Evolutionary conservation across 2,329 filamentous ascomycete genomes (phyloP).

Genomic region (Penicillium sp.): DNA sequence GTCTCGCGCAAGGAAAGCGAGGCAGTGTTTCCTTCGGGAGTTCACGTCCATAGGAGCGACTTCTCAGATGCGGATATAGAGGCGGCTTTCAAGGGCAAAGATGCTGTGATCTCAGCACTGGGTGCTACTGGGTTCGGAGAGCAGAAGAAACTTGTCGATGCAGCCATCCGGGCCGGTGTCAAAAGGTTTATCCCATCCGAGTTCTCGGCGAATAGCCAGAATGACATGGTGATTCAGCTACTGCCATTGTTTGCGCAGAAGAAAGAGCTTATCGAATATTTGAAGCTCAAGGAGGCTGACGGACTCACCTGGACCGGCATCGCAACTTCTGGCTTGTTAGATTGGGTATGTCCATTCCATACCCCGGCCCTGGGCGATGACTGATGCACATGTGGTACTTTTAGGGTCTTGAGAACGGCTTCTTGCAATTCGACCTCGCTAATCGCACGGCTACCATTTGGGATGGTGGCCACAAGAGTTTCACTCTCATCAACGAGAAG

Average conservation of each 20-base stretch:
- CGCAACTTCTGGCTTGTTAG: slow-evolving; percentile 62
- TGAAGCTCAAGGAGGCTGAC: slow-evolving; percentile 50
- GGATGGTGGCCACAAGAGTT: slow-evolving; percentile 58
- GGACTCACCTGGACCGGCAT: slow-evolving; percentile 62
- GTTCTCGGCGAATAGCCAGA: slow-evolving; percentile 32
- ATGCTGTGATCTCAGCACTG: slow-evolving; percentile 34
- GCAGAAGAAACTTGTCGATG: slow-evolving; percentile 36
- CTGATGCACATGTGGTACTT: neutral
- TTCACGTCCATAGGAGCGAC: neutral
- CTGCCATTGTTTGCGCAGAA: slow-evolving; percentile 30
- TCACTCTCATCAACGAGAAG: slow-evolving; percentile 54
- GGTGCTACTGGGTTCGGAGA: slow-evolving; percentile 25
- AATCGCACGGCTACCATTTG: slow-evolving; percentile 56
- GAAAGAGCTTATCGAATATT: slow-evolving; percentile 49
- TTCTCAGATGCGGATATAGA: slow-evolving; percentile 18
- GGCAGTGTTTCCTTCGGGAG: neutral
- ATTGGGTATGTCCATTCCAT: slow-evolving; percentile 46
- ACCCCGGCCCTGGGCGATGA: neutral
- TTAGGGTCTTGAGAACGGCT: slow-evolving; percentile 49
- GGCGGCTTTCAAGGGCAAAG: slow-evolving; percentile 29
- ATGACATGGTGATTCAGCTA: slow-evolving; percentile 25
- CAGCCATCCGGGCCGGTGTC: slow-evolving; percentile 34
- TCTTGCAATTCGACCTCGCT: slow-evolving; percentile 55
- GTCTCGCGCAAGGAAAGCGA: neutral
- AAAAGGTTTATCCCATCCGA: slow-evolving; percentile 38